phyloP scores from a whole-genome alignment of 2,329 filamentous ascomycete genomes.

The Fusarium sp. region DNA sequence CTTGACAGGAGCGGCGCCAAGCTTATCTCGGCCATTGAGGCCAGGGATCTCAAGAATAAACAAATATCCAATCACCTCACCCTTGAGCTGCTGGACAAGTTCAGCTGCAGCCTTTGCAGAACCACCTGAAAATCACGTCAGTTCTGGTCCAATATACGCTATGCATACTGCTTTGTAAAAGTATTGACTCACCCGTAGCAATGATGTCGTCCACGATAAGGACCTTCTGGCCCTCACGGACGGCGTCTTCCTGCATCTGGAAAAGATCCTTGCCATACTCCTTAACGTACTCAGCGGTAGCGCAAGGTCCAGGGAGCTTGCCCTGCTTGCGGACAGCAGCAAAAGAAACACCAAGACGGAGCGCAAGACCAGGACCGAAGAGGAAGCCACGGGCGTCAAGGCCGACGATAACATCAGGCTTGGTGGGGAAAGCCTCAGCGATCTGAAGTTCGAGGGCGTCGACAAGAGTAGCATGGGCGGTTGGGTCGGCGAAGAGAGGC shows the following conservation, averaged over 20 bases:
- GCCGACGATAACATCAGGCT: conserved; percentile 91
- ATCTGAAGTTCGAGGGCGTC: conserved; percentile 88
- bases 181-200: conserved; percentile 81
- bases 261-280: conserved; percentile 97
- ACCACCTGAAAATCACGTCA: conserved; percentile 72
- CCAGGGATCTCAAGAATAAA: conserved; percentile 97
- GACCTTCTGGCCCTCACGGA: conserved; percentile 88
- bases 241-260: conserved; percentile 91
- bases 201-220: conserved; percentile 98
- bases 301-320: conserved; percentile 91
- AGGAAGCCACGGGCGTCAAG: conserved; percentile 95
- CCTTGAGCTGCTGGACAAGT: conserved; percentile 87
- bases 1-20: conserved; percentile 80
- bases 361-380: conserved; percentile 89
- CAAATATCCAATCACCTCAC: conserved; percentile 86
- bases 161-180: conserved; percentile 14
- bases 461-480: conserved; percentile 80
- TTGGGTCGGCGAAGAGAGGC: conserved; percentile 87
- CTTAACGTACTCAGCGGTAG: conserved; percentile 89
- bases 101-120: conserved; percentile 89
- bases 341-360: conserved; percentile 85
- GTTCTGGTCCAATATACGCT: conserved; percentile 9
- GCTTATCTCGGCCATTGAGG: conserved; percentile 90
- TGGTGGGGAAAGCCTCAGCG: conserved; percentile 70
- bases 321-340: conserved; percentile 95